Conservation (phyloP, 805 yeast species). For the Candida insectorum region DNA sequence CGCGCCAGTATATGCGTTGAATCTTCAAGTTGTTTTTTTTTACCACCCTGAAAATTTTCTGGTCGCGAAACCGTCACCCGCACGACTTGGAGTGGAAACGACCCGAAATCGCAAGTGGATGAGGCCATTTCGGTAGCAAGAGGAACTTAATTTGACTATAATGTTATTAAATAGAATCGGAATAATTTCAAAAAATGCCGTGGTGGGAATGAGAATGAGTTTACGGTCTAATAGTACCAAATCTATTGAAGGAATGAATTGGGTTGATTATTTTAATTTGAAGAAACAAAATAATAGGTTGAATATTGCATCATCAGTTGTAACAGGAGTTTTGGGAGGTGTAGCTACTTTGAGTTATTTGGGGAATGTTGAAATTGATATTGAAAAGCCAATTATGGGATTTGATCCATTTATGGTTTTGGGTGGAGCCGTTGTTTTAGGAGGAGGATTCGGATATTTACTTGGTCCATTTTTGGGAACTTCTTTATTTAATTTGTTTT, state of each 20-base stretch:
- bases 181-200: too few relatives aligned
- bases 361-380: conserved; percentile 81
- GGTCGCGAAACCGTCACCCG: too few relatives aligned
- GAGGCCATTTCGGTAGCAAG: too few relatives aligned
- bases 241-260: conserved; percentile 43
- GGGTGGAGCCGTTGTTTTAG: conserved; percentile 67
- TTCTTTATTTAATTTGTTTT: conserved; percentile 55
- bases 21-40: too few relatives aligned
- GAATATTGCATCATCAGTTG: conserved; percentile 62
- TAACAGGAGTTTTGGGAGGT: conserved; percentile 67
- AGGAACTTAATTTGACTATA: too few relatives aligned
- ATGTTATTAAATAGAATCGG: too few relatives aligned
- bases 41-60: too few relatives aligned
- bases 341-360: conserved; percentile 69
- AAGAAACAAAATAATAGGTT: conserved; percentile 73
- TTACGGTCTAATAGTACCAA: neutral
- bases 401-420: conserved; percentile 83
- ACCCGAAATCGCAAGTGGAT: too few relatives aligned
- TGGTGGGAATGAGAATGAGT: neutral
- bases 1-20: too few relatives aligned
- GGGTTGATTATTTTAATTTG: conserved; percentile 78
- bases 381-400: conserved; percentile 81
- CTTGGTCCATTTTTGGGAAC: conserved; percentile 82
- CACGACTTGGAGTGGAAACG: too few relatives aligned
- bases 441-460: conserved; percentile 75